These are phyloP conservation scores for Conticribra guillardii DNA, from an alignment of 108 stramenopile species.

Conservation along the genomic window DNA sequence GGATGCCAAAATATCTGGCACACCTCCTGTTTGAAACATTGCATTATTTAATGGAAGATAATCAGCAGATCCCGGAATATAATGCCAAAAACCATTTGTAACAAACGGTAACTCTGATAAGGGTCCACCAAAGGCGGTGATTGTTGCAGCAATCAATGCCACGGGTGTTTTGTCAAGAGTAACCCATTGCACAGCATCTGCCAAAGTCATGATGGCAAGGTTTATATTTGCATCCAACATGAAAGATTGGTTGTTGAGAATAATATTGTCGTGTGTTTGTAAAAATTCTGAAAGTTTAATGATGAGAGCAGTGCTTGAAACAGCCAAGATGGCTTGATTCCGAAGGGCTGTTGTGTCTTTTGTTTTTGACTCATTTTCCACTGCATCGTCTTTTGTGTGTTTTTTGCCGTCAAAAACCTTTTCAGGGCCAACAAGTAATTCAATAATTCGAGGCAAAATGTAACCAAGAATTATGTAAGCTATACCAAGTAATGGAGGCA, in stretches of 20 bases:
- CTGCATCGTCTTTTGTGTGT: neutral
- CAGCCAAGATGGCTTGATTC: conserved; percentile 62
- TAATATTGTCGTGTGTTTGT: conserved; percentile 48
- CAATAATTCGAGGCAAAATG: conserved; percentile 62
- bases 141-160: conserved; percentile 63
- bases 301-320: conserved; percentile 72
- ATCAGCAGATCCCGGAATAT: conserved; percentile 63
- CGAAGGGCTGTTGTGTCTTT: conserved; percentile 26
- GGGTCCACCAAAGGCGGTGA: conserved; percentile 75
- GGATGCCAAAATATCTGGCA: conserved; percentile 23
- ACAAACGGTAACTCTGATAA: conserved; percentile 85
- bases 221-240: conserved; percentile 39
- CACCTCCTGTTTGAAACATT: conserved; percentile 10
- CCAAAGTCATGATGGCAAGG: conserved; percentile 50
- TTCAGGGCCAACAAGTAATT: conserved; percentile 2
- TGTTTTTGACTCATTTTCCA: neutral
- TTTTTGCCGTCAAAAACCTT: neutral
- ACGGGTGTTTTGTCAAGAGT: conserved; percentile 63
- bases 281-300: conserved; percentile 81
- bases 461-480: conserved; percentile 82
- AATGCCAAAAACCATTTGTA: conserved; percentile 73
- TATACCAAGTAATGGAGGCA: conserved; percentile 81
- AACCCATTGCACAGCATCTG: conserved; percentile 72
- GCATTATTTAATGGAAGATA: conserved; percentile 63
- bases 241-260: conserved; percentile 2